A percentile compares a stretch with the other conserved stretches of the same genome.
Conservation (phyloP, 2,329 filamentous ascomycete species). For the Nemania sp. region DNA sequence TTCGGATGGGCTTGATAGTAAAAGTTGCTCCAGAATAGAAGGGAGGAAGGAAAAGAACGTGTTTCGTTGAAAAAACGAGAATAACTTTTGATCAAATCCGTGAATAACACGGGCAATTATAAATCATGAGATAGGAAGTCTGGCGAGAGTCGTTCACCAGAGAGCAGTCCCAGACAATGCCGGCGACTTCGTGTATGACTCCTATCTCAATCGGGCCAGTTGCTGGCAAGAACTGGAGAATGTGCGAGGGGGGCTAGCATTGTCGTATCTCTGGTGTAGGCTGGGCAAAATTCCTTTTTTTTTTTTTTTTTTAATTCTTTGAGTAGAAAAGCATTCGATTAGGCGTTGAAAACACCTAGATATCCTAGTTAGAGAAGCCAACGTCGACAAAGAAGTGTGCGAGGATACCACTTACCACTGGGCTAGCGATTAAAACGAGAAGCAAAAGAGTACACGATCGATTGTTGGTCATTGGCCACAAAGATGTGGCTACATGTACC, state of each 20-base stretch:
- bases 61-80: background rate
- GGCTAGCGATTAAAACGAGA: background rate
- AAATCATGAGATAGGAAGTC: background rate
- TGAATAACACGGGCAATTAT: background rate
- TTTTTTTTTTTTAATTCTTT: background rate
- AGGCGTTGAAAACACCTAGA: too few relatives aligned
- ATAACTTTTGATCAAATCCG: background rate
- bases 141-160: too few relatives aligned
- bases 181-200: background rate
- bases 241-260: background rate
- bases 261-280: background rate
- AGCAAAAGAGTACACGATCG: background rate
- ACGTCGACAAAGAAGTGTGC: too few relatives aligned
- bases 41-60: background rate
- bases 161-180: background rate
- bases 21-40: constrained; percentile 4
- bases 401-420: background rate
- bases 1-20: background rate
- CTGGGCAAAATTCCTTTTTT: background rate
- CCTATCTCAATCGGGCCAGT: constrained; percentile 7
- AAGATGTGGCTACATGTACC: constrained; percentile 46
- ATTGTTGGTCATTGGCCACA: background rate
- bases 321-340: background rate
- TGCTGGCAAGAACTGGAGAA: constrained; percentile 2
- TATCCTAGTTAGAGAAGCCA: too few relatives aligned